Base-by-base conservation (phyloP, 441 rosid species). In the Gossypium schwendimanii region DNA sequence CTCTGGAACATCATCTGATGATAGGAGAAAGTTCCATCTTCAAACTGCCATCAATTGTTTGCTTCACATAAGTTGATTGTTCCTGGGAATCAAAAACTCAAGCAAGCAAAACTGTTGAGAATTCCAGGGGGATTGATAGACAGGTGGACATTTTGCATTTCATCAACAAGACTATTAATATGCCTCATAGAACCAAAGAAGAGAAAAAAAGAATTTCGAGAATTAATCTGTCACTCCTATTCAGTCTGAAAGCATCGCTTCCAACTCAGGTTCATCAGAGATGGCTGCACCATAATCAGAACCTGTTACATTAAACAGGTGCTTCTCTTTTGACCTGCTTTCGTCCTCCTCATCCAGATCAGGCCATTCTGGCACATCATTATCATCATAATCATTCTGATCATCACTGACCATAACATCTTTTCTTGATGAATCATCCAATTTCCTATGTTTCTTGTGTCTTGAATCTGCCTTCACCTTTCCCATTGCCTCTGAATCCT, bases 241-340 rank as follows among this genome's bases (percentile, higher is more conserved):
- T 81, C 74, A 92, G 80, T 91, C 99, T 17, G 99, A 91, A 70
- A 95, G 85, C 68, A 89, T 80, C 76, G 90, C 95, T 60, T 92
- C 97, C 60, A 87, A 79, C 84, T 90, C 97, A 50, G 90, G 89
- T 66, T 94, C 98, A 28, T 89, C 94, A 0, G 85, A 69, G 67
- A 69, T 73, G 28, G 76, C 70, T 47, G 80, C 83, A 33, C 91
- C 96, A 57, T 90, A 88, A 72, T 94, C 97, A 74, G 84, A 75
- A 64, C 72, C 76, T 8, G 91, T 84, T 72, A 79, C 86, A 49
- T 87, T 81, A 52, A 80, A 76, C 57, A 72, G 74, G 20, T 76
- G 84, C 58, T 71, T 83, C 72, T 85, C 87, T 65, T 73, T 82
- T 47, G 81, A 73, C 62, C 71, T 83, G 21, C 82, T 83, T 70